Conservation (phyloP, 768 basidiomycete genomes). For the Cyathus striatus region DNA sequence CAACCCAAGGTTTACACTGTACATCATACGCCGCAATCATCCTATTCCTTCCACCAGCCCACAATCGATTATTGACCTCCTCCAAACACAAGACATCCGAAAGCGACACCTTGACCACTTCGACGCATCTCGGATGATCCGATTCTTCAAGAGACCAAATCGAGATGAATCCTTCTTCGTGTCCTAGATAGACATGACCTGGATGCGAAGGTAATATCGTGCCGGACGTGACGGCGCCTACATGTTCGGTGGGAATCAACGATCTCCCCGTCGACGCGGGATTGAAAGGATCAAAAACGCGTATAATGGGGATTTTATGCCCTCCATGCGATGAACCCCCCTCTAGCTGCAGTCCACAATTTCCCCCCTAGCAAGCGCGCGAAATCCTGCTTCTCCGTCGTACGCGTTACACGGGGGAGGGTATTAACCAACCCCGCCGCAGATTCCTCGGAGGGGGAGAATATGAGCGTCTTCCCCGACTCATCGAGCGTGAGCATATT, state of each 20-base stretch:
- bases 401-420: slow-evolving; percentile 54
- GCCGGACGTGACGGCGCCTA: slow-evolving; percentile 81
- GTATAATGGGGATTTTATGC: slow-evolving; percentile 64
- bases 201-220: slow-evolving; percentile 69
- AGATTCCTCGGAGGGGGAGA: slow-evolving; percentile 41
- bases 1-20: slow-evolving; percentile 68
- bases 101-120: slow-evolving; percentile 73
- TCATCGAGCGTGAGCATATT: slow-evolving; percentile 85
- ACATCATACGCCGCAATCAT: slow-evolving; percentile 80
- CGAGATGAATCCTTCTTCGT: slow-evolving; percentile 86
- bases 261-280: slow-evolving; percentile 51
- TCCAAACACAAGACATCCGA: slow-evolving; percentile 82
- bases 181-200: slow-evolving; percentile 73
- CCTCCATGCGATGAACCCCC: slow-evolving; percentile 41
- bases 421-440: slow-evolving; percentile 41
- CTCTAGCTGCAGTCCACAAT: slow-evolving; percentile 77
- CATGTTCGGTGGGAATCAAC: slow-evolving; percentile 59
- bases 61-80: slow-evolving; percentile 79
- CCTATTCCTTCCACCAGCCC: slow-evolving; percentile 86
- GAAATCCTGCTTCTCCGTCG: slow-evolving; percentile 81
- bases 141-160: slow-evolving; percentile 64
- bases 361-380: slow-evolving; percentile 66
- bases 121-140: slow-evolving; percentile 59
- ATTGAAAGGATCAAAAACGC: slow-evolving; percentile 73
- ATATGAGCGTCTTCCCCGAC: slow-evolving; percentile 76